Conservation (phyloP, 352 stramenopile species). For the Aphanomyces astaci region DNA sequence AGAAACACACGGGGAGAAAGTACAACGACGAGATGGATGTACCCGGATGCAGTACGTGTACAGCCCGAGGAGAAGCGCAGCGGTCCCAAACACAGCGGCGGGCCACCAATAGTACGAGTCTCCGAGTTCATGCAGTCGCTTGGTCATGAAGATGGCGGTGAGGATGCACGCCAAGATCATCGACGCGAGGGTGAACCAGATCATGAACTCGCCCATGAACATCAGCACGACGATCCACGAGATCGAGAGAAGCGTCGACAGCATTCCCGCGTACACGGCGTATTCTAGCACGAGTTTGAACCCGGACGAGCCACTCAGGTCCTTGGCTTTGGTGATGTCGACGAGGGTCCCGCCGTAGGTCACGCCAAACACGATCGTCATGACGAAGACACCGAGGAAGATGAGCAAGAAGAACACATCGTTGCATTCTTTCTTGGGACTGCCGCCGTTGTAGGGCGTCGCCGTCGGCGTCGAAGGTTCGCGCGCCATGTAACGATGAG, state of each 20-base stretch:
- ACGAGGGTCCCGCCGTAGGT: conserved; percentile 63
- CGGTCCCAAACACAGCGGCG: conserved; percentile 40
- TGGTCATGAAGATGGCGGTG: conserved; percentile 55
- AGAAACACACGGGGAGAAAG: neutral
- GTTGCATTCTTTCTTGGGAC: conserved; percentile 22
- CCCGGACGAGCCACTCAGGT: conserved; percentile 33
- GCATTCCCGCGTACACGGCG: conserved; percentile 41
- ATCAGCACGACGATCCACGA: conserved; percentile 76
- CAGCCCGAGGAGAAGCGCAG: conserved; percentile 40
- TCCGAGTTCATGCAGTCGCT: conserved; percentile 51
- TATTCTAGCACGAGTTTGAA: conserved; percentile 54
- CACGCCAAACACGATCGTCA: conserved; percentile 40
- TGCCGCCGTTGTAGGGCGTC: neutral
- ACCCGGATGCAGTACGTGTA: conserved; percentile 46
- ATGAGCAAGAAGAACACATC: conserved; percentile 56
- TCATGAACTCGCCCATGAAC: conserved; percentile 34
- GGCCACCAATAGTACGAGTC: conserved; percentile 63
- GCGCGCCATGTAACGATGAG: neutral
- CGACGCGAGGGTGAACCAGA: conserved; percentile 41
- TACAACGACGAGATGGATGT: conserved; percentile 3
- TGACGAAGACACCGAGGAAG: conserved; percentile 48
- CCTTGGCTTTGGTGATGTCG: conserved; percentile 37
- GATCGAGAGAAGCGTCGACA: conserved; percentile 51
- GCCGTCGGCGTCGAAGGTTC: neutral
- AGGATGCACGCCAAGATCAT: conserved; percentile 35